Conservation (phyloP, 352 stramenopile genomes). For the Pythium aphanidermatum region DNA sequence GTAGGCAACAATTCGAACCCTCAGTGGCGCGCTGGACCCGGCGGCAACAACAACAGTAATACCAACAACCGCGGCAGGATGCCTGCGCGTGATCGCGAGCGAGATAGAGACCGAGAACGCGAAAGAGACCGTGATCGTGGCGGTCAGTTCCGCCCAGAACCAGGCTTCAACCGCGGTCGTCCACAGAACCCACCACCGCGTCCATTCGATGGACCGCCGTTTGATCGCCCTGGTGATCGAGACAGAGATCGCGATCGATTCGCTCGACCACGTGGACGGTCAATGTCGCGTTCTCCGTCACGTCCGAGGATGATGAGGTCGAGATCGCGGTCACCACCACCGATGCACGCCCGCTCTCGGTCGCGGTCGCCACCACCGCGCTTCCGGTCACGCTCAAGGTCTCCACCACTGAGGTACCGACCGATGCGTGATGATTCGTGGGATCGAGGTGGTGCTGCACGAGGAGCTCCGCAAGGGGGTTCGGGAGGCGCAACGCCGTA, state of each 20-base stretch:
- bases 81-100: conserved; percentile 6
- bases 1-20: too few relatives aligned
- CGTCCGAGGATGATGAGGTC: conserved; percentile 22
- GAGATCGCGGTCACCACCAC: conserved; percentile 35
- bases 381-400: conserved; percentile 48
- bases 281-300: conserved; percentile 44
- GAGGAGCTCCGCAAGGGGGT: conserved; percentile 15
- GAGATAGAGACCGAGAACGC: conserved; percentile 7
- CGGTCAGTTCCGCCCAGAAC: conserved; percentile 15
- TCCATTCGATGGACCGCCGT: conserved; percentile 23
- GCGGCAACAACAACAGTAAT: conserved; percentile 7
- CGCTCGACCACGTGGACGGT: conserved; percentile 31
- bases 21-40: too few relatives aligned
- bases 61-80: not conserved
- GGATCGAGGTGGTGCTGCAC: conserved; percentile 11
- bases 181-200: conserved; percentile 20
- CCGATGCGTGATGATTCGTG: conserved; percentile 28
- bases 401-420: conserved; percentile 38
- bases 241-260: conserved; percentile 35
- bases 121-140: conserved; percentile 17
- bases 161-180: conserved; percentile 29
- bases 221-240: conserved; percentile 14
- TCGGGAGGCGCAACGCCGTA: conserved; percentile 12
- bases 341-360: conserved; percentile 28
- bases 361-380: conserved; percentile 33